Conservation (phyloP, 768 basidiomycete genomes). For the Boletus barrowsii region DNA sequence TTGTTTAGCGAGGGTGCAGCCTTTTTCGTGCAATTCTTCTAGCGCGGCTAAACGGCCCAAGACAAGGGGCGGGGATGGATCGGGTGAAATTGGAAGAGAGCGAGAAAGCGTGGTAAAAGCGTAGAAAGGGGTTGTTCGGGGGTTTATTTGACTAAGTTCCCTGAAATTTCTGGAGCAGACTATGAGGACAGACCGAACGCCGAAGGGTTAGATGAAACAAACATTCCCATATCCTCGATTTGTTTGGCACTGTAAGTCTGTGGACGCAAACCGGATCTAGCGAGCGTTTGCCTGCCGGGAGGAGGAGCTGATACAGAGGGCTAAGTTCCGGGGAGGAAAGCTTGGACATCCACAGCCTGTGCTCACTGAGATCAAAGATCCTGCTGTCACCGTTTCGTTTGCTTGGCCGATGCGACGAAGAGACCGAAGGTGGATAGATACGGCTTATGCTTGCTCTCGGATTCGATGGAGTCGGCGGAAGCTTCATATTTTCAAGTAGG, state of each 20-base stretch:
- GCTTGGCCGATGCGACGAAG: slow-evolving; percentile 1
- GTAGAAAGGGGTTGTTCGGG: slow-evolving; percentile 54
- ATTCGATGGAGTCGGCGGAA: background rate
- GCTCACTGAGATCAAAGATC: slow-evolving; percentile 46
- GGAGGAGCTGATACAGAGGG: slow-evolving; percentile 27
- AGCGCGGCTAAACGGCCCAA: slow-evolving; percentile 57
- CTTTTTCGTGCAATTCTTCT: slow-evolving; percentile 48
- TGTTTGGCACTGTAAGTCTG: slow-evolving; percentile 43
- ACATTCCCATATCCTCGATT: slow-evolving; percentile 54
- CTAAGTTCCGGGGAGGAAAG: background rate
- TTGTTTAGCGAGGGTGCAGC: slow-evolving; percentile 66
- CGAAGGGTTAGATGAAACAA: slow-evolving; percentile 18
- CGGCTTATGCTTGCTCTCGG: slow-evolving; percentile 6
- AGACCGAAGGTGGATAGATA: slow-evolving; percentile 24
- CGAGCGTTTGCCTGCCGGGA: slow-evolving; percentile 42
- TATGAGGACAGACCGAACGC: slow-evolving; percentile 2
- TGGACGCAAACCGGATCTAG: slow-evolving; percentile 50
- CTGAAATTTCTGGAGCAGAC: slow-evolving; percentile 41
- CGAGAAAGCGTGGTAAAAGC: slow-evolving; percentile 46
- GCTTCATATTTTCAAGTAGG: background rate
- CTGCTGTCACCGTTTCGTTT: slow-evolving; percentile 7
- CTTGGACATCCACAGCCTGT: background rate
- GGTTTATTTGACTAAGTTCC: slow-evolving; percentile 55
- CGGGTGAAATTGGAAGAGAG: slow-evolving; percentile 22
- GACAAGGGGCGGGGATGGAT: slow-evolving; percentile 16